Conservation (phyloP, 805 yeast species). For the Pichia insulana region DNA sequence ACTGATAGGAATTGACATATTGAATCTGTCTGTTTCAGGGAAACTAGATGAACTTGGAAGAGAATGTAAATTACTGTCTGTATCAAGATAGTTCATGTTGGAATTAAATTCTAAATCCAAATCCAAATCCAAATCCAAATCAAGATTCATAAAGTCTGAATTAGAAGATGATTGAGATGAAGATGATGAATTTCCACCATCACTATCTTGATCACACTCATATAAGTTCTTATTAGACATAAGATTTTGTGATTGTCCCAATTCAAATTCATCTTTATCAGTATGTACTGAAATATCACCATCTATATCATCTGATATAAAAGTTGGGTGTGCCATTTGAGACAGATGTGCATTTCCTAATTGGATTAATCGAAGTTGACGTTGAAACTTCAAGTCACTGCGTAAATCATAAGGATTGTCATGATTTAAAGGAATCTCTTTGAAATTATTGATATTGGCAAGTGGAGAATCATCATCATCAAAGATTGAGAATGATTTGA, state of each 20-base stretch:
- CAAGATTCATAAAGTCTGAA: not conserved
- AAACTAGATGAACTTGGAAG: not conserved
- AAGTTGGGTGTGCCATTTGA: conserved; percentile 3
- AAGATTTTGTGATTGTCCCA: too few relatives aligned
- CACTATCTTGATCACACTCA: not conserved
- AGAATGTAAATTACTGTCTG: not conserved
- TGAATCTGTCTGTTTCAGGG: not conserved
- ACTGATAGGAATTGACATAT: conserved; percentile 1
- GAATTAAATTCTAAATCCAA: not conserved
- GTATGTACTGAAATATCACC: not conserved
- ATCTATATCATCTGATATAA: not conserved
- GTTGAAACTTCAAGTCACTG: conserved; percentile 6
- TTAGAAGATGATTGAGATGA: not conserved
- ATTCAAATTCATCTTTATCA: too few relatives aligned
- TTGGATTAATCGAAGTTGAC: conserved; percentile 4
- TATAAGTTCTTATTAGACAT: too few relatives aligned
- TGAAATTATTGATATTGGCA: conserved; percentile 4
- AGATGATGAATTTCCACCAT: not conserved
- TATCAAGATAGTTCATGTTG: not conserved
- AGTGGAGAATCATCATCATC: conserved; percentile 5
- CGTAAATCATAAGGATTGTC: conserved; percentile 5
- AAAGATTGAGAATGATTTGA: not conserved
- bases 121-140: not conserved
- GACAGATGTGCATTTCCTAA: conserved; percentile 5
- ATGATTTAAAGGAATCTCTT: not conserved